These are phyloP conservation scores for Aspergillus novofumigatus DNA, from an alignment of 2,329 filamentous ascomycete genomes.

Conservation along the genomic window DNA sequence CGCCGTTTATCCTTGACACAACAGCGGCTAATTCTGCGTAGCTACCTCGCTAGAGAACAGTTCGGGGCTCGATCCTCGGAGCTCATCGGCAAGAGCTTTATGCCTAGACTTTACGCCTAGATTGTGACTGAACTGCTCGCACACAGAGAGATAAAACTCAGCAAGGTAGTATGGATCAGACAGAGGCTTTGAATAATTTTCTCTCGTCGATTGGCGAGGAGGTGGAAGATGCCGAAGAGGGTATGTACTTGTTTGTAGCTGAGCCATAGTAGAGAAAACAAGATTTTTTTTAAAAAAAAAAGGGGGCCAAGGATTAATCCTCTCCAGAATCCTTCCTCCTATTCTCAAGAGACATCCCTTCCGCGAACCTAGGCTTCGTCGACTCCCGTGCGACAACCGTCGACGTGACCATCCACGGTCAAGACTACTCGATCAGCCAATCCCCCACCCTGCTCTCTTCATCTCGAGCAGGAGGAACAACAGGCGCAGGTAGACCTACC, in stretches of 20 bases:
- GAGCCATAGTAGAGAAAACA: not conserved
- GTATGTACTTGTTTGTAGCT: conserved; percentile 33
- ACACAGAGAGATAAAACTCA: not conserved
- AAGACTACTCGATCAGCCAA: conserved; percentile 73
- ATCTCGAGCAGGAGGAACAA: conserved; percentile 67
- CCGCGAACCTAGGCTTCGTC: conserved; percentile 78
- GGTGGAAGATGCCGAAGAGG: conserved; percentile 58
- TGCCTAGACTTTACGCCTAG: not conserved
- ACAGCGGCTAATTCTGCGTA: not conserved
- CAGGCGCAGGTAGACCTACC: conserved; percentile 56
- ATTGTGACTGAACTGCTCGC: not conserved
- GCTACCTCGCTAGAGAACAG: not conserved
- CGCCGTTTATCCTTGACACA: not conserved
- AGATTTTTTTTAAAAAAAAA: not conserved
- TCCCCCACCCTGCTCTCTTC: conserved; percentile 79
- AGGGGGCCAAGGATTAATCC: conserved; percentile 2
- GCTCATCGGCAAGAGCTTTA: too few species aligned
- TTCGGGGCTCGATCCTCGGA: not conserved
- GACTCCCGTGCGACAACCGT: conserved; percentile 64
- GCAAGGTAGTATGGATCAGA: not conserved
- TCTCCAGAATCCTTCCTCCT: conserved; percentile 76
- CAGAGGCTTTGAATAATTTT: conserved; percentile 28
- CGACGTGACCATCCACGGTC: conserved; percentile 63
- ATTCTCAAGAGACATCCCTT: conserved; percentile 71
- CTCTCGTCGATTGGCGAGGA: conserved; percentile 46